Percentiles rank a stretch among this genome's conserved stretches.
phyloP scores from a whole-genome alignment of 2,329 filamentous ascomycete species.

The Fusarium pseudocircinatum region DNA sequence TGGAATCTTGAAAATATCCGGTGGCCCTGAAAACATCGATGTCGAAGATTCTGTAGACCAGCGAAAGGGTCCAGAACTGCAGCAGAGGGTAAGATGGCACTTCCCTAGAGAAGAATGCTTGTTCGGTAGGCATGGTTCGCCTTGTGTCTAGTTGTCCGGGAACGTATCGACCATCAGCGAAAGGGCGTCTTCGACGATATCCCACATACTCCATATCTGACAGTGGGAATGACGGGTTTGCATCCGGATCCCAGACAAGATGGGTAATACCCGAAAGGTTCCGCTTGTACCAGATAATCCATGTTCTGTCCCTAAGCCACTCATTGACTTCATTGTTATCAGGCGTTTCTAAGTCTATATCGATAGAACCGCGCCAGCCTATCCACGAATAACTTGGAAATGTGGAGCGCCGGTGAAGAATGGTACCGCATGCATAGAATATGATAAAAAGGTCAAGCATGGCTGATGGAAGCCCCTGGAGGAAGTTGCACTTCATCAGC shows the following conservation, averaged over 20 bases:
- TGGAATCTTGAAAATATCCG: accelerated
- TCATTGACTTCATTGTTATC: too few relatives aligned
- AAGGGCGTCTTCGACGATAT: background rate
- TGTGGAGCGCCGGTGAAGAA: accelerated
- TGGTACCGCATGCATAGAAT: accelerated
- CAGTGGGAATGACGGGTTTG: background rate
- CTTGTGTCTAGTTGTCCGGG: background rate
- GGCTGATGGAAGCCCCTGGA: accelerated
- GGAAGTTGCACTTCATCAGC: accelerated
- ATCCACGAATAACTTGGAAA: background rate
- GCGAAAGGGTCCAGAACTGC: background rate
- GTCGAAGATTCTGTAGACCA: background rate
- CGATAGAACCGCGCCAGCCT: background rate
- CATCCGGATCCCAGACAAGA: background rate
- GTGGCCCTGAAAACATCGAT: background rate
- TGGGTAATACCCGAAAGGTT: accelerated
- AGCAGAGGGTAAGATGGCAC: background rate
- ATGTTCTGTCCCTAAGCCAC: background rate
- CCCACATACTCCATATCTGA: accelerated
- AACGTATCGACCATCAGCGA: accelerated
- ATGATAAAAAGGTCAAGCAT: accelerated
- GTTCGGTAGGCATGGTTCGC: accelerated
- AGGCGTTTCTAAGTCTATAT: too few relatives aligned
- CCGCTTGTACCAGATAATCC: accelerated
- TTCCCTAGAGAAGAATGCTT: accelerated